Percentiles rank a stretch among this genome's conserved stretches.
These are phyloP conservation scores for Hirschfeldia incana DNA, from an alignment of 345 rosid species.

Conservation along the genomic window DNA sequence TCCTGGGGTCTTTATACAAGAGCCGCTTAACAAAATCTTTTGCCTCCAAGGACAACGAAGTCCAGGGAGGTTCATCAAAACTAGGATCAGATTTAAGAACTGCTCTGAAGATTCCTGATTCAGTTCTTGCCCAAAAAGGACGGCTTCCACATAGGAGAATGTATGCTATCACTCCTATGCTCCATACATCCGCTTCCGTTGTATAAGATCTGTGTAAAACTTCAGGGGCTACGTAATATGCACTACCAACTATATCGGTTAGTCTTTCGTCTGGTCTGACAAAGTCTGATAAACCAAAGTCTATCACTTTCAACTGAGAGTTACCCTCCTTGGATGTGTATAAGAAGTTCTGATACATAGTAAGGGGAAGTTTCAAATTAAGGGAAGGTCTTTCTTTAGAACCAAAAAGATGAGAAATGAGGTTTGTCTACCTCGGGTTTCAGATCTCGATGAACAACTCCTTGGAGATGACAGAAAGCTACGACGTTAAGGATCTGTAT, in stretches of 20 bases:
- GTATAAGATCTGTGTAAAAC: conserved; percentile 89
- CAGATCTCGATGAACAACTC: conserved; percentile 95
- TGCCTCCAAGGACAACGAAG: conserved; percentile 76
- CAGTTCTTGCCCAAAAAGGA: conserved; percentile 98
- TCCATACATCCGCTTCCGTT: conserved; percentile 98
- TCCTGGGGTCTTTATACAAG: conserved; percentile 82
- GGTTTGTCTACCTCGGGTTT: conserved; percentile 81
- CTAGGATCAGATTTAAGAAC: conserved; percentile 90
- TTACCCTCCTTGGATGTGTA: conserved; percentile 82
- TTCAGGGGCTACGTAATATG: conserved; percentile 97
- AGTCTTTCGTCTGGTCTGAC: conserved; percentile 97
- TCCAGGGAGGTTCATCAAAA: conserved; percentile 91
- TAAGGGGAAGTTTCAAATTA: neutral
- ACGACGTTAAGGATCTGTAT: conserved; percentile 85
- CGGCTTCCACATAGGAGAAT: conserved; percentile 94
- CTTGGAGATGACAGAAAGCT: conserved; percentile 96
- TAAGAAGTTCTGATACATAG: conserved; percentile 76
- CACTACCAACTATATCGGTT: conserved; percentile 95
- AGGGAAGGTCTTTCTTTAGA: neutral
- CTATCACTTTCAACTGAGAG: conserved; percentile 87
- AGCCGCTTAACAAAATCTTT: conserved; percentile 84
- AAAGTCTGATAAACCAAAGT: conserved; percentile 94
- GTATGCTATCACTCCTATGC: conserved; percentile 89
- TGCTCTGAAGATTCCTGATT: conserved; percentile 89
- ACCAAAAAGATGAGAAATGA: neutral